Percentiles rank a stretch among this genome's conserved stretches.
Conservation (phyloP, 2,329 filamentous ascomycete genomes). For the Aquanectria penicillioides region DNA sequence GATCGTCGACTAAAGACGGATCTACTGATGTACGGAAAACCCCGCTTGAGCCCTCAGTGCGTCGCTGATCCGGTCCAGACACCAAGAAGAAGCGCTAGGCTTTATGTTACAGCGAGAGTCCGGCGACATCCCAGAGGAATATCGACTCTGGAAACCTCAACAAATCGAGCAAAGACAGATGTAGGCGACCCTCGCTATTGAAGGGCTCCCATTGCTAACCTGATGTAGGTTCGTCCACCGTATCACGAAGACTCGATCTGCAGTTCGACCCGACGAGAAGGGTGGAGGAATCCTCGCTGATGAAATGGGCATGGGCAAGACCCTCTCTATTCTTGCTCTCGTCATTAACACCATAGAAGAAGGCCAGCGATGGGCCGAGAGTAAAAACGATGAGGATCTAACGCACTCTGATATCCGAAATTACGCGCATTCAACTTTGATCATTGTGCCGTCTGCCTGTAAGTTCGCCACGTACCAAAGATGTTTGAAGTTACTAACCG, state of each 20-base stretch:
- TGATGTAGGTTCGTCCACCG: slow-evolving; percentile 47
- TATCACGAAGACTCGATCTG: slow-evolving; percentile 51
- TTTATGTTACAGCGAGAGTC: slow-evolving; percentile 53
- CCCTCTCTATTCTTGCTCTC: slow-evolving; percentile 61
- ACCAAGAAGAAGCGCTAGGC: slow-evolving; percentile 49
- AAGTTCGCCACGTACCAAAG: slow-evolving; percentile 27
- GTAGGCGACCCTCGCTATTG: slow-evolving; percentile 13
- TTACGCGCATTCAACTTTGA: slow-evolving; percentile 53
- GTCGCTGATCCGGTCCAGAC: slow-evolving; percentile 37
- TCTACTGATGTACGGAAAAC: slow-evolving; percentile 37
- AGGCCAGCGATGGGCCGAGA: slow-evolving; percentile 49
- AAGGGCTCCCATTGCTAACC: not conserved
- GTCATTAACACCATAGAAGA: slow-evolving; percentile 53
- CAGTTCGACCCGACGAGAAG: slow-evolving; percentile 41
- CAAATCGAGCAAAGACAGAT: slow-evolving; percentile 39
- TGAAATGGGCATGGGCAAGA: slow-evolving; percentile 71
- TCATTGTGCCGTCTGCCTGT: slow-evolving; percentile 56
- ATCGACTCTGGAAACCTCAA: slow-evolving; percentile 46
- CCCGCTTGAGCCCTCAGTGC: not conserved
- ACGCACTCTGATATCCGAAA: slow-evolving; percentile 23
- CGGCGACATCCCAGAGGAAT: slow-evolving; percentile 43
- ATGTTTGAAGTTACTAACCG: not conserved
- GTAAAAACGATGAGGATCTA: slow-evolving; percentile 29
- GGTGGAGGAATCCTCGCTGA: slow-evolving; percentile 65
- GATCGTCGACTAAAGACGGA: slow-evolving; percentile 33